Conservation (phyloP, 768 basidiomycete genomes). For the Naganishia friedmannii region DNA sequence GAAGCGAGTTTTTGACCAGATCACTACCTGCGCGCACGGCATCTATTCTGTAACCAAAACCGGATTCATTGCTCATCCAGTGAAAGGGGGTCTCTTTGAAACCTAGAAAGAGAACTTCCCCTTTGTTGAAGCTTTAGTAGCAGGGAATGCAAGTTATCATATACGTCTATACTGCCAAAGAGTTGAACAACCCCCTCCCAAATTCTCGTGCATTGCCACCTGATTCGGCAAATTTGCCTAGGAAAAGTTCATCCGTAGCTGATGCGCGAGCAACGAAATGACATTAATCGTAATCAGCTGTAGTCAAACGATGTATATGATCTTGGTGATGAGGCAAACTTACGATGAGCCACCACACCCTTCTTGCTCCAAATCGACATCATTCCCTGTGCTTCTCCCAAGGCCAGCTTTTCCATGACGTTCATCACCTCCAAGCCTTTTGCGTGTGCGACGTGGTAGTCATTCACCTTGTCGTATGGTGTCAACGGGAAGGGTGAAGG, state of each 20-base stretch:
- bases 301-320: neutral
- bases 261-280: neutral
- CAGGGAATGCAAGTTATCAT: neutral
- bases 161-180: constrained; percentile 33
- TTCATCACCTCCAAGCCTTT: constrained; percentile 58
- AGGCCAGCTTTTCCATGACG: constrained; percentile 62
- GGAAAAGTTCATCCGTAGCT: constrained; percentile 67
- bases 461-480: constrained; percentile 62
- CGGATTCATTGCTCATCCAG: too few relatives aligned
- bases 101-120: too few relatives aligned
- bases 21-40: too few relatives aligned
- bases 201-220: constrained; percentile 77
- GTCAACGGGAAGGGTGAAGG: constrained; percentile 55
- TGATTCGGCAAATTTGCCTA: constrained; percentile 73
- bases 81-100: too few relatives aligned
- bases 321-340: constrained; percentile 39
- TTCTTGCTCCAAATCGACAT: constrained; percentile 69
- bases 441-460: constrained; percentile 59
- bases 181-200: constrained; percentile 60
- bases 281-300: neutral
- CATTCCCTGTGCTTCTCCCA: constrained; percentile 68
- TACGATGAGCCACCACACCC: constrained; percentile 60
- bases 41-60: too few relatives aligned
- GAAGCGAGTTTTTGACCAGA: too few relatives aligned
- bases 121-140: too few relatives aligned